Base-by-base conservation (phyloP, 2,329 filamentous ascomycete genomes). In the Phialophora expanda region DNA sequence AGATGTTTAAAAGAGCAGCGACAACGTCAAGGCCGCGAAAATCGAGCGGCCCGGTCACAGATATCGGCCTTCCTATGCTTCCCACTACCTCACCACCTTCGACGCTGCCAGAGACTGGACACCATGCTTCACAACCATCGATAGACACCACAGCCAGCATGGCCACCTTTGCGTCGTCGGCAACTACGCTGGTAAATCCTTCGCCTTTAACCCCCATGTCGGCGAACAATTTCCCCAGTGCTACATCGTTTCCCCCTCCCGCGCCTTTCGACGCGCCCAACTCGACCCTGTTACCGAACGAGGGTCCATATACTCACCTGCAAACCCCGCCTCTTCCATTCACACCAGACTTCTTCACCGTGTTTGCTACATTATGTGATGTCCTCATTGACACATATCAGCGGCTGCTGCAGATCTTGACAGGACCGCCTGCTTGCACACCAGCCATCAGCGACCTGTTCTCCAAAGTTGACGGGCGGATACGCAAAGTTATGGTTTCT, bases 311-410 rank as follows among this genome's bases (percentile, higher is more conserved):
- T 77, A 87, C 88, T 0, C 89, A 94, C 76, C 84, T 99, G 1
- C 84, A 97, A 22, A 98, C 94, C n/a, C 95, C 95, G 0, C 90
- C 89, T 17, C 81, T 99, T 56, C 95, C 95, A 0, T 99, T 99
- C 75, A 93, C 98, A 70, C 95, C 95, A 0, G 95, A 99, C 78
- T 99, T 97, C 74, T 95, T 94, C 77, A 93, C 96, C 80, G 97
- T 93, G 0, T 98, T 98, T 80, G 90, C 93, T 14, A 97, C 95
- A 12, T 84, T 99, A 6, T 98, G 95, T 80, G 95, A 99, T 75
- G 92, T 96, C 2, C 81, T 99, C 67, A 96, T 97, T 73, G 95
- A 98, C 77, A 92, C 89, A 74, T 99, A 99, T 79, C 88, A 88
- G 41, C 87, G 89, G 62, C 86, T 99, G 30, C 82, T 96, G 73